Base-by-base conservation (phyloP, 257 asterid genomes). In the Anisodus acutangulus region DNA sequence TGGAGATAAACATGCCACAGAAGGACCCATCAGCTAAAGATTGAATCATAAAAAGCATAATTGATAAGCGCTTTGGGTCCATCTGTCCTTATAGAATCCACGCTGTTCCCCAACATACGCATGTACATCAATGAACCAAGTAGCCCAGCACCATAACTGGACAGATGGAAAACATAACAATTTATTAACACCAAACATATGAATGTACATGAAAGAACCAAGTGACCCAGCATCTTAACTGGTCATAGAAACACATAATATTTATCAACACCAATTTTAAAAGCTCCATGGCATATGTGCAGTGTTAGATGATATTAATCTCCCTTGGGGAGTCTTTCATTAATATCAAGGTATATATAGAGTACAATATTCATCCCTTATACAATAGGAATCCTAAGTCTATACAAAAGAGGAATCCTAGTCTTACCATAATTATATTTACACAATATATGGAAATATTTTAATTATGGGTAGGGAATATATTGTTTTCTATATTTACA, bases 61-160 rank as follows among this genome's bases (percentile, higher is more conserved):
- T 96, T 93, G 89, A 93, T 63, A 57, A 96, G 89, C 67, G 97
- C 97, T 89, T 78, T 91, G 70, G 98, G 94, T 22, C 98, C 99
- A 79, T 91, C 98, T 17, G 97, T 97, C 94, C 79, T 71, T 54
- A 94, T 88, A 81, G 98, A 88, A 88, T 96, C 99, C 63, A 96
- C 87, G 55, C 88, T 93, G 86, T 88, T 96, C 54, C 99, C 98
- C 49, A 96, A 97, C 99, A 96, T 94, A 82, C 97, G 89, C 90
- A 96, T 91, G 91, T 96, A 96, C 31, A 88, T 97, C 88, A 96
- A 88, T 58, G 98, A 88, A 86, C 99, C 99, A 83, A 94, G 91
- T 82, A 92, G 85, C 43, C 98, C 98, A 87, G 88, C 97, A 41
- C 92, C 93, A 69, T 93, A 96, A 87, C 99, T 96, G 64, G 64